Evolutionary conservation across 768 basidiomycete genomes (phyloP).

Genomic region (Phanerochaete carnosa): DNA sequence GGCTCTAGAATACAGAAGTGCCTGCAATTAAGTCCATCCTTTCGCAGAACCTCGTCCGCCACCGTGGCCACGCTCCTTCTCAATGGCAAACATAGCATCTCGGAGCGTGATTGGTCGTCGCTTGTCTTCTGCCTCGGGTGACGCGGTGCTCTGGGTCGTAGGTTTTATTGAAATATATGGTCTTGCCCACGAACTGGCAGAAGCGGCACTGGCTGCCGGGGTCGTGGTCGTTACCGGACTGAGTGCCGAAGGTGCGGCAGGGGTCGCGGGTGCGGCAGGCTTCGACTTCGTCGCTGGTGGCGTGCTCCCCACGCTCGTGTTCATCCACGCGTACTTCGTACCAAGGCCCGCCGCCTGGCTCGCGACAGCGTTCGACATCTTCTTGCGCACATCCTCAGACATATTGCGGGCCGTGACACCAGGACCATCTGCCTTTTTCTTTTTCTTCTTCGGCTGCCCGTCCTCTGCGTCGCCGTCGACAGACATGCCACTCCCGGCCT

Average conservation of each 20-base stretch:
- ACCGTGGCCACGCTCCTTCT: constrained; percentile 80
- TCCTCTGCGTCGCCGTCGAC: constrained; percentile 21
- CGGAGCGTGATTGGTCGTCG: constrained; percentile 63
- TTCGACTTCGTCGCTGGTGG: constrained; percentile 30
- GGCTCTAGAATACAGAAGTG: too few species aligned
- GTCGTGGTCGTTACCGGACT: constrained; percentile 32
- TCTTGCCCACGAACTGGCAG: constrained; percentile 49
- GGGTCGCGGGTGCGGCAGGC: constrained; percentile 28
- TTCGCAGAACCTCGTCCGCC: constrained; percentile 74
- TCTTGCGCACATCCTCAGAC: constrained; percentile 89
- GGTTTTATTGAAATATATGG: constrained; percentile 56
- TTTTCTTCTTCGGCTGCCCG: constrained; percentile 16
- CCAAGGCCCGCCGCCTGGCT: constrained; percentile 84
- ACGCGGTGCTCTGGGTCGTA: constrained; percentile 27
- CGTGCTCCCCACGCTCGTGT: constrained; percentile 44
- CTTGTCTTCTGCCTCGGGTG: constrained; percentile 48
- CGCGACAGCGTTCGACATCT: constrained; percentile 87
- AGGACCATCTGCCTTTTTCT: constrained; percentile 20
- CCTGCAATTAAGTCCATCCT: constrained; percentile 50
- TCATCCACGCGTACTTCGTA: constrained; percentile 86
- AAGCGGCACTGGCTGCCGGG: constrained; percentile 19
- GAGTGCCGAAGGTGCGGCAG: constrained; percentile 14
- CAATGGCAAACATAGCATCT: constrained; percentile 85
- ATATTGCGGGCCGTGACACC: constrained; percentile 60
- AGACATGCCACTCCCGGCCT: constrained; percentile 32